Evolutionary conservation across 2,329 filamentous ascomycete species (phyloP).

Genomic region (Zasmidium angulare): DNA sequence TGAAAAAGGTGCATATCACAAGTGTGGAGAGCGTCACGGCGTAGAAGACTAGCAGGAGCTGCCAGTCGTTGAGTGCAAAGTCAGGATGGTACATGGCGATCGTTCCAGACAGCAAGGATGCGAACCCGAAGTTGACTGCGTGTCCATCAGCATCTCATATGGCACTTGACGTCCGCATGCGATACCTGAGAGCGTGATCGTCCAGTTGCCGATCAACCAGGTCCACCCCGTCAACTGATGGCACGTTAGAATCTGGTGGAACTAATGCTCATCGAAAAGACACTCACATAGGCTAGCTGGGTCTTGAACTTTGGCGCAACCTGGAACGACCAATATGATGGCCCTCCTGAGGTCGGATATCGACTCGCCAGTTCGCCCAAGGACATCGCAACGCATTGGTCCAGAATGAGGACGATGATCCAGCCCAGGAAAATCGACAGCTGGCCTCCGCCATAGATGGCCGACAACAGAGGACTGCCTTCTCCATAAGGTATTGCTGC

Average conservation of each 20-base stretch:
- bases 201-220: slow-evolving; percentile 76
- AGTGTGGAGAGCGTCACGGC: slow-evolving; percentile 66
- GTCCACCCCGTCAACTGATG: slow-evolving; percentile 64
- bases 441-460: slow-evolving; percentile 63
- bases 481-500: slow-evolving; percentile 60
- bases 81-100: slow-evolving; percentile 56
- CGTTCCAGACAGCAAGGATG: slow-evolving; percentile 49
- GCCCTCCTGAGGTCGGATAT: slow-evolving; percentile 73
- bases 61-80: slow-evolving; percentile 58
- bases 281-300: slow-evolving; percentile 54
- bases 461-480: slow-evolving; percentile 54
- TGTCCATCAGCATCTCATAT: no score
- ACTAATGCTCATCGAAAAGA: background rate
- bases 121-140: slow-evolving; percentile 69
- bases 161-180: no score
- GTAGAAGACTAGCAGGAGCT: slow-evolving; percentile 71
- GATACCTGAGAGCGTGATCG: slow-evolving; percentile 56
- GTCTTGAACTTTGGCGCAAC: slow-evolving; percentile 51
- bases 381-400: slow-evolving; percentile 68
- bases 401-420: slow-evolving; percentile 65
- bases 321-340: slow-evolving; percentile 77
- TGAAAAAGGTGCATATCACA: slow-evolving; percentile 65
- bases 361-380: slow-evolving; percentile 72
- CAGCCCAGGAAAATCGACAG: slow-evolving; percentile 72
- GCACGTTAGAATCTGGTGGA: background rate